phyloP scores from a whole-genome alignment of 306 rosid species.

The Coriaria nepalensis region DNA sequence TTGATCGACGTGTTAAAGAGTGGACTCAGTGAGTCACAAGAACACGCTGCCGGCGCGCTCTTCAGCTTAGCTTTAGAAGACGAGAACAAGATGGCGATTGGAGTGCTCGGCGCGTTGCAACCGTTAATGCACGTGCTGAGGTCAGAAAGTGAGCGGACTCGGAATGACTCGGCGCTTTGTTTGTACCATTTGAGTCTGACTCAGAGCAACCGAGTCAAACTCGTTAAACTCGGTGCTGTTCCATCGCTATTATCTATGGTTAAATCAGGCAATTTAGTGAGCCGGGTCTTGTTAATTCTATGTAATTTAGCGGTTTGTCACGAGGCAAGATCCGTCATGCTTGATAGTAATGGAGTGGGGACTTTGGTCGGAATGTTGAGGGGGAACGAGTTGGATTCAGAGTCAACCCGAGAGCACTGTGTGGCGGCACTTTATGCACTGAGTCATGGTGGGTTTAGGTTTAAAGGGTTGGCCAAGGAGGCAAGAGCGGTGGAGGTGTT shows the following conservation, averaged over 20 bases:
- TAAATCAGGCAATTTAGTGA: slow-evolving; percentile 25
- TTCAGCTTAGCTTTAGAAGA: slow-evolving; percentile 76
- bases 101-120: slow-evolving; percentile 67
- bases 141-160: slow-evolving; percentile 53
- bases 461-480: slow-evolving; percentile 61
- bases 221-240: slow-evolving; percentile 49
- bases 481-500: slow-evolving; percentile 59
- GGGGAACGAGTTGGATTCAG: slow-evolving; percentile 39
- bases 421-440: slow-evolving; percentile 59
- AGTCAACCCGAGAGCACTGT: slow-evolving; percentile 64
- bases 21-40: slow-evolving; percentile 62
- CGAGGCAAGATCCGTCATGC: slow-evolving; percentile 64
- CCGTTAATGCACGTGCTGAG: slow-evolving; percentile 62
- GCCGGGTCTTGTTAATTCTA: slow-evolving; percentile 45
- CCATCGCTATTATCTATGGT: slow-evolving; percentile 36
- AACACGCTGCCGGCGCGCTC: slow-evolving; percentile 79
- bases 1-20: slow-evolving; percentile 53
- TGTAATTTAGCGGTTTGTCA: slow-evolving; percentile 46
- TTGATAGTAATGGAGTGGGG: slow-evolving; percentile 61
- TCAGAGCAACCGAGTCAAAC: slow-evolving; percentile 63
- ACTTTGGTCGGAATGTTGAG: slow-evolving; percentile 40
- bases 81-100: slow-evolving; percentile 77
- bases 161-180: slow-evolving; percentile 65
- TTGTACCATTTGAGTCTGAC: slow-evolving; percentile 48
- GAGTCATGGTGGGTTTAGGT: slow-evolving; percentile 69